Percentiles rank a stretch among this genome's conserved stretches.
phyloP scores from a whole-genome alignment of 2,329 filamentous ascomycete species.

The Pestalotiopsis sp. region DNA sequence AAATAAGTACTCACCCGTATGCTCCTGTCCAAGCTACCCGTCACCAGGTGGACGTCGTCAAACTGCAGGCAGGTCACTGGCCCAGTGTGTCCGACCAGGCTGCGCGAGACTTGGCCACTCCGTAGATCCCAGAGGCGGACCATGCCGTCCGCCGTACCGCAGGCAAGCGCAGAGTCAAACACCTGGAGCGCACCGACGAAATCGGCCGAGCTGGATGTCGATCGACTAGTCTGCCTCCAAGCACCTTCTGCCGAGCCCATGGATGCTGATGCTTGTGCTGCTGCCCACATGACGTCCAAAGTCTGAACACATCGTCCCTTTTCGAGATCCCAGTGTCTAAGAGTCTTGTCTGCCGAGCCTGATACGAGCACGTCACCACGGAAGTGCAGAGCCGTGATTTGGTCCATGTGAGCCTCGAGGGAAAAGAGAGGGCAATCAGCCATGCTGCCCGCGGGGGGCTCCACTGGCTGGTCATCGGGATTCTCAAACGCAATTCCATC shows the following conservation, averaged over 20 bases:
- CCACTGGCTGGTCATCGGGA: conserved; percentile 67
- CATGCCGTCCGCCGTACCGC: conserved; percentile 96
- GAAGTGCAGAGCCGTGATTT: conserved; percentile 93
- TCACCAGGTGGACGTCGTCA: conserved; percentile 93
- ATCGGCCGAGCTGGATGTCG: conserved; percentile 72
- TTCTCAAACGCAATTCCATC: conserved; percentile 76
- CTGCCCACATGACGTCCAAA: conserved; percentile 96
- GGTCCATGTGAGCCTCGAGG: conserved; percentile 86
- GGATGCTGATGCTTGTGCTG: conserved; percentile 80
- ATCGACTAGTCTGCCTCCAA: conserved; percentile 75
- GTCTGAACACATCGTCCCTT: conserved; percentile 98
- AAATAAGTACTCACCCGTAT: conserved; percentile 71
- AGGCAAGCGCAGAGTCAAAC: conserved; percentile 93
- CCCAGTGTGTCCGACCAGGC: conserved; percentile 92
- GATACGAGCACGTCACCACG: conserved; percentile 88
- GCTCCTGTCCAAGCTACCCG: conserved; percentile 88
- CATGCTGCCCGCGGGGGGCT: conserved; percentile 79
- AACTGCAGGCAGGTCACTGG: conserved; percentile 95
- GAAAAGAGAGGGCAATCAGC: conserved; percentile 88
- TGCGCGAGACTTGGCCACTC: conserved; percentile 95
- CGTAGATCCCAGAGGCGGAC: conserved; percentile 95
- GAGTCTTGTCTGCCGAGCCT: conserved; percentile 94
- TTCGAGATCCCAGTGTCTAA: conserved; percentile 96
- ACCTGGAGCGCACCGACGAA: conserved; percentile 95
- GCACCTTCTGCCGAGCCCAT: conserved; percentile 61